Evolutionary conservation across 257 asterid genomes (phyloP), one percentile per base, ranked within the genome.

Genomic region (Vinca minor): DNA sequence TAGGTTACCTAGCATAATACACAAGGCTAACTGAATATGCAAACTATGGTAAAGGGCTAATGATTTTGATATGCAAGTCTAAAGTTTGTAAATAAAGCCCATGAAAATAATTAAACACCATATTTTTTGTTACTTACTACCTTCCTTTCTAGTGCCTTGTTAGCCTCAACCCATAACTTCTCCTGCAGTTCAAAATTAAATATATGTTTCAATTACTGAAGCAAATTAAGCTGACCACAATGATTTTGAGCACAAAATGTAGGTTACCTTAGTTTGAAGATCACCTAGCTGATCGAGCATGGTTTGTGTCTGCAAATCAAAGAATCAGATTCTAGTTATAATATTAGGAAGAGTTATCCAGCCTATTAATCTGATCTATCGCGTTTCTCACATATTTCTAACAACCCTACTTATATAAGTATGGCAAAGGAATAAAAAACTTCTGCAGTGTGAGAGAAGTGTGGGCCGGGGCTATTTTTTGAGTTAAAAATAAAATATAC

Each of bases 261-360:
- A 36, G 56, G 38, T 7, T 81, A 91, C 97, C 97, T 91, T 88
- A 39, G 88, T 71, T 73, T 88, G 94, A 78, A 91, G 96, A 78
- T 91, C 98, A 67, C 94, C 71, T 25, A 91, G 96, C 79, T 86
- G 88, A 76, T 91, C 98, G 13, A 91, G 86, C 95, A 91, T 86
- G 44, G 68, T 74, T 68, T 88, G 98, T 53, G 96, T 88, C 98
- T 91, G 88, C 72, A 72, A 39, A 59, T 4, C 25, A 65, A n/a
- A 64, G 49, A 10, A 53, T 42, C 39, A 31, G 42, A 48, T n/a
- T 25, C 35, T 10, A 11, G 39, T 36, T 29, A 39, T 7, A 13
- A 47, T 15, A 31, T 68, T 11, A 12, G 15, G 7, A 59, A 21
- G 0, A 12, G 18, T 18, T 31, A 48, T 21, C 20, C 57, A 18